Conservation (phyloP, 768 basidiomycete genomes). For the Trametes cinnabarina region DNA sequence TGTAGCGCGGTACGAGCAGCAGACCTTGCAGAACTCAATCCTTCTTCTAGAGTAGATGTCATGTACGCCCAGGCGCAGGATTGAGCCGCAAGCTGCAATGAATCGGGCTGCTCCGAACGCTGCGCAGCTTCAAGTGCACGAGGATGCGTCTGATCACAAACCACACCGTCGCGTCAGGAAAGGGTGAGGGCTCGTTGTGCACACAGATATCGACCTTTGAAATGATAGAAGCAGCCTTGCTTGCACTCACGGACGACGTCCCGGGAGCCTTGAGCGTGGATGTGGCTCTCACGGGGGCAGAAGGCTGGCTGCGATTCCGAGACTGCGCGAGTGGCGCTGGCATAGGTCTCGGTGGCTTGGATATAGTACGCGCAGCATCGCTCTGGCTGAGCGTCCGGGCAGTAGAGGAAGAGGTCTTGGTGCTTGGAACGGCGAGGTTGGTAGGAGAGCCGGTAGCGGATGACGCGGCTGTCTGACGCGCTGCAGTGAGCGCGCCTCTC, state of each 20-base stretch:
- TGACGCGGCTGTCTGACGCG: slow-evolving; percentile 6
- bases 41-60: slow-evolving; percentile 53
- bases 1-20: slow-evolving; percentile 40
- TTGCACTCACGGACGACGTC: not conserved
- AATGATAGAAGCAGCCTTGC: not conserved
- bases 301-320: slow-evolving; percentile 1
- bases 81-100: slow-evolving; percentile 50
- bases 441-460: slow-evolving; percentile 8
- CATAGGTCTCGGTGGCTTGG: slow-evolving; percentile 6
- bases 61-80: slow-evolving; percentile 61
- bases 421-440: slow-evolving; percentile 6
- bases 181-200: too few species aligned
- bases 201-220: not conserved
- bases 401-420: not conserved
- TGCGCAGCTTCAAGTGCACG: not conserved
- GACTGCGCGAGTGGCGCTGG: slow-evolving; percentile 7
- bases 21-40: slow-evolving; percentile 40
- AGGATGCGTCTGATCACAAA: slow-evolving; percentile 1
- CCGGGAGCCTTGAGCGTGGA: slow-evolving; percentile 12
- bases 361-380: not conserved
- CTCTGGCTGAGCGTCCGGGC: not conserved
- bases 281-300: slow-evolving; percentile 16
- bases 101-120: slow-evolving; percentile 11
- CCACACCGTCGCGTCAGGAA: too few species aligned
- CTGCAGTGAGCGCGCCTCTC: not conserved